phyloP scores from a whole-genome alignment of 208 protist genomes.

The Crithidia sp. region DNA sequence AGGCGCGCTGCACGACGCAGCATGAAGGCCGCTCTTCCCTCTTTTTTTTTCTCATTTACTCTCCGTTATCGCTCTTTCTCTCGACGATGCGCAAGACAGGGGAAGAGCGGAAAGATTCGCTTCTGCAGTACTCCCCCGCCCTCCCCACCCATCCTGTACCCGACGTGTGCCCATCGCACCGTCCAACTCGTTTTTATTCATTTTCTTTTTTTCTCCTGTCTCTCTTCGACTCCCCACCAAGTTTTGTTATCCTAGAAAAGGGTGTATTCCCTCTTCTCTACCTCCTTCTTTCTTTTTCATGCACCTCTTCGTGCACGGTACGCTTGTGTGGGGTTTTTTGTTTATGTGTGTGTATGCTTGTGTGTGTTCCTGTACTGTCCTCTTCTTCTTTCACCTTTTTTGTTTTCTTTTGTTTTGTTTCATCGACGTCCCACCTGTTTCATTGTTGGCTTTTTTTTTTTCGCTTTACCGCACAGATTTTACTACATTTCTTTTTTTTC shows the following conservation, averaged over 20 bases:
- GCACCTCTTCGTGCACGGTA: neutral
- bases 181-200: neutral
- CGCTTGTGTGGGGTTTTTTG: slow-evolving; percentile 2
- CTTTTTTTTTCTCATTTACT: too few relatives aligned
- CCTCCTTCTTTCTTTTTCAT: slow-evolving; percentile 5
- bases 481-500: neutral
- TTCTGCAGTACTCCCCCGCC: too few relatives aligned
- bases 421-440: neutral
- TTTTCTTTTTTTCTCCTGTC: slow-evolving; percentile 1
- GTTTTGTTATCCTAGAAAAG: too few relatives aligned
- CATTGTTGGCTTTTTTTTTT: neutral
- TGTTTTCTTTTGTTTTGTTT: slow-evolving; percentile 10
- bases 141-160: too few relatives aligned
- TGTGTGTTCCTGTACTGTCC: neutral
- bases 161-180: neutral
- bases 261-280: neutral
- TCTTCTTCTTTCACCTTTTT: neutral
- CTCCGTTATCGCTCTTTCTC: too few relatives aligned
- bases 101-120: too few relatives aligned
- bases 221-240: neutral
- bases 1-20: too few relatives aligned
- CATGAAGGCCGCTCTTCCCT: too few relatives aligned
- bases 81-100: too few relatives aligned
- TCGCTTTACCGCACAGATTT: slow-evolving; percentile 3
- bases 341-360: slow-evolving; percentile 16